Conservation (phyloP, 2,329 filamentous ascomycete species). For the Trichoderma sp. region DNA sequence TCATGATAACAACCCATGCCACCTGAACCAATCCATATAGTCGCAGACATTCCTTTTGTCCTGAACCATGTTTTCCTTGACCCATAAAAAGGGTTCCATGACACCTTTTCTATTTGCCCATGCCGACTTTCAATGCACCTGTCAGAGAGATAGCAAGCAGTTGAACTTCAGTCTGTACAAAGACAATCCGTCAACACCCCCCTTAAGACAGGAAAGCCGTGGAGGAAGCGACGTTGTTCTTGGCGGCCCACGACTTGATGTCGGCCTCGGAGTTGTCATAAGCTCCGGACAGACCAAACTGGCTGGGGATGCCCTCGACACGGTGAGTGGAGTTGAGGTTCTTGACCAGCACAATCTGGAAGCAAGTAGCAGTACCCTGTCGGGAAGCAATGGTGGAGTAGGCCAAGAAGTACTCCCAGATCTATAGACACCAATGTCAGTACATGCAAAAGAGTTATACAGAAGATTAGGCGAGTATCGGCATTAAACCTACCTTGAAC, state of each 20-base stretch:
- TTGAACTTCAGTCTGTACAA: constrained; percentile 12
- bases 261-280: constrained; percentile 45
- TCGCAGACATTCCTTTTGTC: not conserved
- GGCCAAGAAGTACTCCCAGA: constrained; percentile 92
- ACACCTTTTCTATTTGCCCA: not conserved
- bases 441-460: not conserved
- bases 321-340: constrained; percentile 90
- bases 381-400: constrained; percentile 83
- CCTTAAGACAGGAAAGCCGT: constrained; percentile 36
- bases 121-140: not conserved
- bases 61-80: not conserved
- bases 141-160: constrained; percentile 13
- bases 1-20: constrained; percentile 25
- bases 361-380: constrained; percentile 85
- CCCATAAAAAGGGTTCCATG: constrained; percentile 1
- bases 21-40: constrained; percentile 9
- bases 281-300: constrained; percentile 70
- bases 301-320: constrained; percentile 71
- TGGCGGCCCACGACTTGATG: constrained; percentile 42
- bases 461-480: not conserved
- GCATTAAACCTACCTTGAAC: constrained; percentile 72
- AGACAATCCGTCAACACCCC: not conserved
- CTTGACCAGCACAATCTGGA: constrained; percentile 86
- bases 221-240: constrained; percentile 43
- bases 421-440: constrained; percentile 49